Conservation (phyloP, 768 basidiomycete genomes). For the Podaxis sp. region DNA sequence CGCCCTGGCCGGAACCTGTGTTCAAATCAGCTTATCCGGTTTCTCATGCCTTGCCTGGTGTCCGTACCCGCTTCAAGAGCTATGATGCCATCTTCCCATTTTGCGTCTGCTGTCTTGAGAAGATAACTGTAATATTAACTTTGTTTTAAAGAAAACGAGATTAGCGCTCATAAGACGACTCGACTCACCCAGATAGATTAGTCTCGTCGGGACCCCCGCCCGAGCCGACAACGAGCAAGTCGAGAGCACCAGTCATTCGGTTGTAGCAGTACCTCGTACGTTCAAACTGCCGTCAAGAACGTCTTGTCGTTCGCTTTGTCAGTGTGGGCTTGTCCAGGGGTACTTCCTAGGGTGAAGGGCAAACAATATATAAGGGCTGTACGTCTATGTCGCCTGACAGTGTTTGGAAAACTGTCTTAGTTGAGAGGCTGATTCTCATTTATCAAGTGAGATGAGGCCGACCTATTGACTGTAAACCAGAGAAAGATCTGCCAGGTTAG, state of each 20-base stretch:
- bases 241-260: conserved; percentile 49
- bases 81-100: conserved; percentile 82
- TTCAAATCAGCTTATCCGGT: neutral
- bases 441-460: conserved; percentile 3
- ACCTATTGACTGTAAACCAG: neutral
- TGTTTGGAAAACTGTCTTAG: neutral
- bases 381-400: neutral
- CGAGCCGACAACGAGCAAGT: conserved; percentile 74
- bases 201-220: conserved; percentile 92
- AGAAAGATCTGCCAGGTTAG: neutral
- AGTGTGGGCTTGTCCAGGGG: conserved; percentile 1
- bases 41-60: neutral
- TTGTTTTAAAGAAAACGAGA: conserved; percentile 17
- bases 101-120: conserved; percentile 62
- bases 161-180: conserved; percentile 10
- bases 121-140: conserved; percentile 64
- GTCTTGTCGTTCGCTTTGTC: conserved; percentile 10
- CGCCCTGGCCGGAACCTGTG: conserved; percentile 84
- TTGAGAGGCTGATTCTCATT: neutral
- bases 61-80: conserved; percentile 84
- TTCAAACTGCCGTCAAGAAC: neutral
- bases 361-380: conserved; percentile 1
- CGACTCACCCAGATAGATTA: conserved; percentile 79
- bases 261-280: neutral
- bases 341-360: neutral